Conservation (phyloP, 176 grass and related monocot genomes). For the Cocos nucifera region DNA sequence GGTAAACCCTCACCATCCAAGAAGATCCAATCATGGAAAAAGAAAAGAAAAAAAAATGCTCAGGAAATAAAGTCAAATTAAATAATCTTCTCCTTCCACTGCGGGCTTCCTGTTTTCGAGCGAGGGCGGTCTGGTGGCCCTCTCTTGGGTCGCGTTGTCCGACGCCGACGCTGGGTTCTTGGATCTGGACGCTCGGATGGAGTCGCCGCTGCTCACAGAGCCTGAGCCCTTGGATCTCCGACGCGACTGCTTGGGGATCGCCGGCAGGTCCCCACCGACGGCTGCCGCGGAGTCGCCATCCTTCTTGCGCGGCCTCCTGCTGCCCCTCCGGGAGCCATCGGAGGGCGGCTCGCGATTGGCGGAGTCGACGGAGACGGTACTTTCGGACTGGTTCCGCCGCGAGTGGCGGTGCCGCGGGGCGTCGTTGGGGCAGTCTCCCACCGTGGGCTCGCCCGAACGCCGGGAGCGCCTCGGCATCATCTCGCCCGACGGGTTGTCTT, state of each 20-base stretch:
- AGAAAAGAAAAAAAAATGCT: too few relatives aligned
- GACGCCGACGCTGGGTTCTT: conserved; percentile 2
- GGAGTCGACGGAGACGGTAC: conserved; percentile 24
- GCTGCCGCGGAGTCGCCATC: conserved; percentile 23
- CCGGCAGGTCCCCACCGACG: conserved; percentile 36
- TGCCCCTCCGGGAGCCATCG: conserved; percentile 46
- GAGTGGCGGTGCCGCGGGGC: conserved; percentile 28
- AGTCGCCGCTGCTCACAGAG: conserved; percentile 21
- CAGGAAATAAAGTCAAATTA: too few relatives aligned
- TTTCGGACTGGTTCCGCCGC: conserved; percentile 58
- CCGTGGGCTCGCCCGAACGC: conserved; percentile 9
- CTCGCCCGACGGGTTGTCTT: too few relatives aligned
- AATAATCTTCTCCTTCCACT: too few relatives aligned
- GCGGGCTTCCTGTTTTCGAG: too few relatives aligned
- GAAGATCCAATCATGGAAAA: too few relatives aligned
- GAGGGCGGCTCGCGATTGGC: conserved; percentile 22
- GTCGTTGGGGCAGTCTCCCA: conserved; percentile 18
- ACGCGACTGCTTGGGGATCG: conserved; percentile 72
- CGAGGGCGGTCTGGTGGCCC: too few relatives aligned
- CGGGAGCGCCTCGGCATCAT: conserved; percentile 3
- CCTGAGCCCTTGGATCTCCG: conserved; percentile 48
- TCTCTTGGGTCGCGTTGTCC: conserved; percentile 12
- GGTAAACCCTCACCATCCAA: too few relatives aligned
- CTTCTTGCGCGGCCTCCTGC: conserved; percentile 39
- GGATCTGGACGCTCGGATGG: conserved; percentile 8